These are phyloP conservation scores for Candida peoriensis DNA, from an alignment of 805 yeast genomes.

Conservation along the genomic window DNA sequence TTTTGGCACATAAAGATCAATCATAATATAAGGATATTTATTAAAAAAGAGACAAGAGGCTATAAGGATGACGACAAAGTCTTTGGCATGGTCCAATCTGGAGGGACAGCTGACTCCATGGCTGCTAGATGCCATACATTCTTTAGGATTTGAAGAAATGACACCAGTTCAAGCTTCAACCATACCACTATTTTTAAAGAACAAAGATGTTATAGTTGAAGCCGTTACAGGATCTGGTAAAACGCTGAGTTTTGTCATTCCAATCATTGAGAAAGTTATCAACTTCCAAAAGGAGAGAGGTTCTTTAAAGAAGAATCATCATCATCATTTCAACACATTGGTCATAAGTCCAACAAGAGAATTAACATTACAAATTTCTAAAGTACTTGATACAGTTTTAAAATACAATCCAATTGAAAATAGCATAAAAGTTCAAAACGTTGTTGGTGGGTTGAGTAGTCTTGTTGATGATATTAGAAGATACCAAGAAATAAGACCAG, in stretches of 20 bases:
- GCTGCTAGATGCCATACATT: slow-evolving; percentile 61
- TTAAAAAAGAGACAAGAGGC: background rate
- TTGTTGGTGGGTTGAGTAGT: slow-evolving; percentile 59
- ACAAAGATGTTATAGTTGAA: slow-evolving; percentile 94
- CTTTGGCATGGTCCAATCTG: slow-evolving; percentile 60
- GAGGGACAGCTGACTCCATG: slow-evolving; percentile 57
- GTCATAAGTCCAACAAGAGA: slow-evolving; percentile 68
- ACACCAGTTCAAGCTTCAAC: slow-evolving; percentile 97
- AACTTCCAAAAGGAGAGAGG: slow-evolving; percentile 23
- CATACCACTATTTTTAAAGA: slow-evolving; percentile 74
- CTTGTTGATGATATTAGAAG: slow-evolving; percentile 67
- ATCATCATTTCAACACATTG: slow-evolving; percentile 62
- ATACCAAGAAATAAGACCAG: slow-evolving; percentile 55
- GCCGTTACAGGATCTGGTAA: slow-evolving; percentile 99
- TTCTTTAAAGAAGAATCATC: slow-evolving; percentile 25
- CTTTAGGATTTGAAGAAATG: slow-evolving; percentile 75
- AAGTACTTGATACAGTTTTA: slow-evolving; percentile 58
- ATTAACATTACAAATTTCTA: slow-evolving; percentile 63
- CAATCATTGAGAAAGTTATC: slow-evolving; percentile 66
- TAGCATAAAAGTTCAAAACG: slow-evolving; percentile 48
- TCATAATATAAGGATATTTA: no score
- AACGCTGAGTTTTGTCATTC: slow-evolving; percentile 84
- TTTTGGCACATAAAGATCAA: no score
- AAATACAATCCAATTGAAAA: slow-evolving; percentile 49
- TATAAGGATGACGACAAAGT: slow-evolving; percentile 24